Conservation (phyloP, 768 basidiomycete genomes). For the Lentinula detonsa region DNA sequence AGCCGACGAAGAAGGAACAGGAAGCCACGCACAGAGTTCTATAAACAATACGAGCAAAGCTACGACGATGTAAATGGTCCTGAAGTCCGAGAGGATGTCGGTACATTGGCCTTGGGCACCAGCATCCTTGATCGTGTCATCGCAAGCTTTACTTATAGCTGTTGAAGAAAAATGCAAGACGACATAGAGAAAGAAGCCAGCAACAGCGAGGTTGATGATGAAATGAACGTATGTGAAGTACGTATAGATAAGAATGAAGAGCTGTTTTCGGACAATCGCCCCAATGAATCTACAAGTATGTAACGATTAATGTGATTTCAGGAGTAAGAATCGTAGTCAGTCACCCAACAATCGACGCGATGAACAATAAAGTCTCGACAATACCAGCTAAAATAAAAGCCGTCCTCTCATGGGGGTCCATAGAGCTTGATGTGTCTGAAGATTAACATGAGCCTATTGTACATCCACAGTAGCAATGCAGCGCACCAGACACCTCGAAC, state of each 20-base stretch:
- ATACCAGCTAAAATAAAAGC: slow-evolving; percentile 46
- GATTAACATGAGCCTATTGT: neutral
- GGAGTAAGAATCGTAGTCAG: slow-evolving; percentile 8
- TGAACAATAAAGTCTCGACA: slow-evolving; percentile 47
- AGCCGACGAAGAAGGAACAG: neutral
- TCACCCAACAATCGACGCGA: slow-evolving; percentile 53
- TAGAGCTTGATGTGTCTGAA: slow-evolving; percentile 25
- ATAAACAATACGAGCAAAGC: slow-evolving; percentile 38
- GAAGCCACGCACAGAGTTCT: slow-evolving; percentile 47
- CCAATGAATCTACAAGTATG: slow-evolving; percentile 46
- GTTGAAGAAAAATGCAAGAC: slow-evolving; percentile 40
- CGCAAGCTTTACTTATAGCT: slow-evolving; percentile 39
- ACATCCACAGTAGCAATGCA: neutral
- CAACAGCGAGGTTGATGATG: slow-evolving; percentile 46
- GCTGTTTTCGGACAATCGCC: slow-evolving; percentile 55
- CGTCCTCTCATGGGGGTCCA: slow-evolving; percentile 26
- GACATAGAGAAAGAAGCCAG: slow-evolving; percentile 43
- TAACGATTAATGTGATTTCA: neutral
- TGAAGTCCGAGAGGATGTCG: slow-evolving; percentile 32
- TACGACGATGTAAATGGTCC: slow-evolving; percentile 40
- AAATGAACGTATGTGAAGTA: slow-evolving; percentile 55
- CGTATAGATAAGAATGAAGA: slow-evolving; percentile 50
- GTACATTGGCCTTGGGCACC: slow-evolving; percentile 39
- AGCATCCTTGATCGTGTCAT: slow-evolving; percentile 32
- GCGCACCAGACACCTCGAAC: slow-evolving; percentile 58